Evolutionary conservation across 1,284 basidiomycete genomes (phyloP).

Genomic region (Apiotrichum gracile): DNA sequence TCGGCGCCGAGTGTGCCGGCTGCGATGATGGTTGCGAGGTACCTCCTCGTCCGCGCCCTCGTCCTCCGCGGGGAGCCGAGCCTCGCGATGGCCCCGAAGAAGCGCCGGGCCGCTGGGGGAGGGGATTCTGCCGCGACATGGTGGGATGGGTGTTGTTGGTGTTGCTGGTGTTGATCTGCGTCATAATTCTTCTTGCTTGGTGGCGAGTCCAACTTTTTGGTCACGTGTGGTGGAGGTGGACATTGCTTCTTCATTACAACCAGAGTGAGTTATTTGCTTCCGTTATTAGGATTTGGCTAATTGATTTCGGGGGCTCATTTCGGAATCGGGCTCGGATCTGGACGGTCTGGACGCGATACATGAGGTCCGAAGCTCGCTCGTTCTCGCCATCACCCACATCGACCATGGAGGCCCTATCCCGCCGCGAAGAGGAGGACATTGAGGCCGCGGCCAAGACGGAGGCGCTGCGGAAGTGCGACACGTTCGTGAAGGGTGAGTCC

Average conservation of each 20-base stretch:
- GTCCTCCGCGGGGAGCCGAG: not conserved
- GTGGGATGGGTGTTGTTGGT: not conserved
- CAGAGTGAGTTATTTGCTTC: too few species aligned
- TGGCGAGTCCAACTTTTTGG: too few species aligned
- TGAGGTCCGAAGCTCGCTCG: too few species aligned
- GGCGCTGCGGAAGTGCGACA: slow-evolving; percentile 73
- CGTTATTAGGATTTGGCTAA: too few species aligned
- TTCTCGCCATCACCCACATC: not conserved
- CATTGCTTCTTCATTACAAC: too few species aligned
- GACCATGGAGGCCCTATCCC: slow-evolving; percentile 73
- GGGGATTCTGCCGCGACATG: slow-evolving; percentile 1
- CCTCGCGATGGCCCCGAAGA: not conserved
- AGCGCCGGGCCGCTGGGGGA: not conserved
- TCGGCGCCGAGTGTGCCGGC: too few species aligned
- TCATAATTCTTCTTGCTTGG: too few species aligned
- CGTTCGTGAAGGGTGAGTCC: slow-evolving; percentile 63
- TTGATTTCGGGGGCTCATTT: too few species aligned
- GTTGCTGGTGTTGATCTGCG: not conserved
- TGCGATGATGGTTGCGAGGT: too few species aligned
- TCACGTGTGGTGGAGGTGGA: too few species aligned
- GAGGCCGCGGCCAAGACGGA: slow-evolving; percentile 57
- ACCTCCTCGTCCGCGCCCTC: not conserved
- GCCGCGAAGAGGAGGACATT: slow-evolving; percentile 74
- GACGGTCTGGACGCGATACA: too few species aligned
- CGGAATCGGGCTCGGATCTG: too few species aligned